These are phyloP conservation scores for Jimgerdemannia flammicorona DNA, from an alignment of 192 early-diverging fungal genomes.

Conservation along the genomic window DNA sequence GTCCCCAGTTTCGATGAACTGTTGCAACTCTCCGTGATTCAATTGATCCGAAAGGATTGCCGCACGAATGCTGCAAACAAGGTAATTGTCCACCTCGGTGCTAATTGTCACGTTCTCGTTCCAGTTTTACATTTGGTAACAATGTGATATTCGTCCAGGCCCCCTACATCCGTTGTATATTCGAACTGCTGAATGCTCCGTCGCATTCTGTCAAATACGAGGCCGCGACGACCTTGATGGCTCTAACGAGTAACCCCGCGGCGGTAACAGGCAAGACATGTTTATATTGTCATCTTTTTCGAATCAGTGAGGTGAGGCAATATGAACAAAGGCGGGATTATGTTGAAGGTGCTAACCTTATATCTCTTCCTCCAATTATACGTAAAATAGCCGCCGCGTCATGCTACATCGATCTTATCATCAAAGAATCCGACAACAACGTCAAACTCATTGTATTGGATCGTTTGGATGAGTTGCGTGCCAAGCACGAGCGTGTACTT, in stretches of 20 bases:
- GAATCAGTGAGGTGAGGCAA: not conserved
- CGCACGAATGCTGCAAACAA: slow-evolving; percentile 77
- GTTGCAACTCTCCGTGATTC: slow-evolving; percentile 90
- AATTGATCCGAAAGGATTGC: slow-evolving; percentile 92
- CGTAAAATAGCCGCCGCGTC: slow-evolving; percentile 68
- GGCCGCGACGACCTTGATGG: slow-evolving; percentile 90
- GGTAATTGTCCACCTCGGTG: slow-evolving; percentile 33
- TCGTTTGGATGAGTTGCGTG: slow-evolving; percentile 82
- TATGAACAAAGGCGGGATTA: not conserved
- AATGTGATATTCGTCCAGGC: slow-evolving; percentile 29
- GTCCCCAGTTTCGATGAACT: slow-evolving; percentile 86
- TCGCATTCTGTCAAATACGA: slow-evolving; percentile 96
- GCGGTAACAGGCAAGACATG: slow-evolving; percentile 75
- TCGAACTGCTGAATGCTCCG: slow-evolving; percentile 76
- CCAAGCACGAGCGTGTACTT: slow-evolving; percentile 83
- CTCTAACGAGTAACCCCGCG: slow-evolving; percentile 79
- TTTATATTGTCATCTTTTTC: slow-evolving; percentile 4
- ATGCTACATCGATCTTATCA: slow-evolving; percentile 87
- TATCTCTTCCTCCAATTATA: not conserved
- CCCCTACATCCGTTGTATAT: slow-evolving; percentile 90
- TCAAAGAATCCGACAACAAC: slow-evolving; percentile 97
- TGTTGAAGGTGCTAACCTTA: not conserved
- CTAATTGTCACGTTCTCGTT: slow-evolving; percentile 5
- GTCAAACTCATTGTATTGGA: slow-evolving; percentile 96
- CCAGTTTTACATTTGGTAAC: not conserved